phyloP scores from a whole-genome alignment of 805 yeast genomes.

The Jamesozyma lodderae region DNA sequence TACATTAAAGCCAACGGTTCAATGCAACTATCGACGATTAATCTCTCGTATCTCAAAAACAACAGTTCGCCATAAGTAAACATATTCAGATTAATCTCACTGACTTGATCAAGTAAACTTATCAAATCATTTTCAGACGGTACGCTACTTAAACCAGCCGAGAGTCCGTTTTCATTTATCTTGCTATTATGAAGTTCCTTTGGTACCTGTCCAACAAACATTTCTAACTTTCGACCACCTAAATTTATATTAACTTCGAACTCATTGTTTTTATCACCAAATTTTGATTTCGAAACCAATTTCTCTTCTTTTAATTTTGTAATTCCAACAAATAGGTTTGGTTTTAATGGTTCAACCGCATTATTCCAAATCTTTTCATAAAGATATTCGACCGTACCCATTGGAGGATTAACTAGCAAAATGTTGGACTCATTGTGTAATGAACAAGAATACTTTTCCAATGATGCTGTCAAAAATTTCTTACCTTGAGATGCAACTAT shows the following conservation, averaged over 20 bases:
- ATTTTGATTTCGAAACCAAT: neutral
- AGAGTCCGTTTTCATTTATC: constrained; percentile 3
- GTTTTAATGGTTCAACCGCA: constrained; percentile 31
- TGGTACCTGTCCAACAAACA: constrained; percentile 12
- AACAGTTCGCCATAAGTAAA: constrained; percentile 18
- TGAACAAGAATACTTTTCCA: constrained; percentile 36
- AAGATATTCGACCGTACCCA: constrained; percentile 52
- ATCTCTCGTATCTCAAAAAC: constrained; percentile 15
- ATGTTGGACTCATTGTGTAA: constrained; percentile 43
- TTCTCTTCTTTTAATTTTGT: constrained; percentile 1
- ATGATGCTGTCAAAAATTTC: constrained; percentile 43
- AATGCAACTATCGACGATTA: constrained; percentile 20
- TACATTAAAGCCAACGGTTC: constrained; percentile 20
- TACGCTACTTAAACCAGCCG: constrained; percentile 2
- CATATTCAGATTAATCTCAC: constrained; percentile 1
- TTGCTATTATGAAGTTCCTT: constrained; percentile 6
- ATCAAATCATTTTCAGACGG: constrained; percentile 4
- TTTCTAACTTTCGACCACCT: neutral
- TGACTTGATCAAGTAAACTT: constrained; percentile 3
- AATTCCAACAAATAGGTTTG: constrained; percentile 50
- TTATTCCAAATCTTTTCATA: constrained; percentile 45
- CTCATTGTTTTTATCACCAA: neutral
- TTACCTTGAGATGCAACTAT: constrained; percentile 55
- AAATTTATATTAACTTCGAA: neutral
- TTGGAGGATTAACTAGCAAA: constrained; percentile 59